Evolutionary conservation across 176 grass and related monocot genomes (phyloP), one percentile per base, ranked within the genome.

Genomic region (Lolium perenne): DNA sequence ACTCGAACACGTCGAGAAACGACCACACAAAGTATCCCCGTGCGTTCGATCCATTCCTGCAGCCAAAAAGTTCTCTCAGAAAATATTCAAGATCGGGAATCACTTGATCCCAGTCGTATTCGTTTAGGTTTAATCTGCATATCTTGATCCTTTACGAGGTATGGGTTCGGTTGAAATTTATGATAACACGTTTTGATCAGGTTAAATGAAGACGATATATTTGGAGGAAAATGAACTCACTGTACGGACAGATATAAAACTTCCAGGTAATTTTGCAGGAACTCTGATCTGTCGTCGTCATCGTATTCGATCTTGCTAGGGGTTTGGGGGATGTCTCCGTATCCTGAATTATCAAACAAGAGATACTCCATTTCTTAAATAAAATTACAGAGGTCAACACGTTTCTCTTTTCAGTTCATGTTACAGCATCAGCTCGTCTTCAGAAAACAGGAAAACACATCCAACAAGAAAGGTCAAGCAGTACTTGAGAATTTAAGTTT

Each of bases 211-310:
- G 4, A 71, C 18, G 4, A 21, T 45, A 45, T 21, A 21, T 71
- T 20, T 45, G 68, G 8, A 6, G 11, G 35, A 11, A 50, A 23
- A 66, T 69, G 55, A 48, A 15, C 35, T 13, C 35, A 75, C 83
- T 79, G 78, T 21, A 71, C 82, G 60, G 83, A 74, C 6, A 26
- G 45, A 29, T 90, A 50, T 4, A 50, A 2, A 4, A 48, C 85
- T 13, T 91, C 85, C 40, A 91, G 51, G 81, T 91, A 91, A 69
- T 87, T 85, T 32, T 91, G 85, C 60, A 91, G 32, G 41, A 62
- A 91, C 60, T 84, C 50, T 7, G 76, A 53, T 82, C 89, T 84
- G 68, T 84, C 68, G 9, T 76, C 80, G 17, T 91, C 89, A 3
- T 90, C 58, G 0, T 80, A 10, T 40, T 61, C 51, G 7, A 77